A percentile compares a stretch with the other conserved stretches of the same genome.
phyloP scores from a whole-genome alignment of 2,329 filamentous ascomycete species.

The Hymenoscyphus repandus region DNA sequence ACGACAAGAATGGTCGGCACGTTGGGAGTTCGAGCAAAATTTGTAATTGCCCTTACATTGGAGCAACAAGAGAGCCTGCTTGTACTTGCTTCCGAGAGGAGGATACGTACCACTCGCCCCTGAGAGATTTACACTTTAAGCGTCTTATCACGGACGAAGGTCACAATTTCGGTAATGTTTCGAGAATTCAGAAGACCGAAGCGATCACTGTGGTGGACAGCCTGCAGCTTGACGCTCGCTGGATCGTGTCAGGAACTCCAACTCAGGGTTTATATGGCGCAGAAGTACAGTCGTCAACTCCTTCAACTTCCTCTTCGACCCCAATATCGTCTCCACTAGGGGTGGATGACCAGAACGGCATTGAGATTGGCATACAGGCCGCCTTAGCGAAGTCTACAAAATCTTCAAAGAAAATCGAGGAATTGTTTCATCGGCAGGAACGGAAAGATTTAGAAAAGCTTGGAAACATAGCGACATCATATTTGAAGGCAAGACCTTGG shows the following conservation, averaged over 20 bases:
- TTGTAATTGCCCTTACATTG: slow-evolving; percentile 30
- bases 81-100: slow-evolving; percentile 37
- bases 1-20: slow-evolving; percentile 39
- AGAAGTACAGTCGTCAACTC: slow-evolving; percentile 35
- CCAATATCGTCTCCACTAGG: no score
- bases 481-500: slow-evolving; percentile 76
- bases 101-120: slow-evolving; percentile 50
- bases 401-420: neutral
- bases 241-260: slow-evolving; percentile 89
- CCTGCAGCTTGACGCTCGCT: slow-evolving; percentile 65
- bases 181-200: slow-evolving; percentile 48
- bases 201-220: slow-evolving; percentile 46
- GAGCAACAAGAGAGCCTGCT: slow-evolving; percentile 36
- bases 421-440: slow-evolving; percentile 40
- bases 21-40: neutral
- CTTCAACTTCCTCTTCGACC: no score
- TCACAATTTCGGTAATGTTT: slow-evolving; percentile 71
- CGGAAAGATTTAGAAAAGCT: slow-evolving; percentile 61
- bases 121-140: slow-evolving; percentile 75
- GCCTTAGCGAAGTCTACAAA: no score
- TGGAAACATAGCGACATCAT: slow-evolving; percentile 61
- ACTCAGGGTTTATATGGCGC: slow-evolving; percentile 77
- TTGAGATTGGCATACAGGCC: no score
- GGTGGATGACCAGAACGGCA: no score
- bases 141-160: slow-evolving; percentile 90